These are phyloP conservation scores for Annona squamosa DNA, from an alignment of 164 flowering plant species.

Conservation along the genomic window DNA sequence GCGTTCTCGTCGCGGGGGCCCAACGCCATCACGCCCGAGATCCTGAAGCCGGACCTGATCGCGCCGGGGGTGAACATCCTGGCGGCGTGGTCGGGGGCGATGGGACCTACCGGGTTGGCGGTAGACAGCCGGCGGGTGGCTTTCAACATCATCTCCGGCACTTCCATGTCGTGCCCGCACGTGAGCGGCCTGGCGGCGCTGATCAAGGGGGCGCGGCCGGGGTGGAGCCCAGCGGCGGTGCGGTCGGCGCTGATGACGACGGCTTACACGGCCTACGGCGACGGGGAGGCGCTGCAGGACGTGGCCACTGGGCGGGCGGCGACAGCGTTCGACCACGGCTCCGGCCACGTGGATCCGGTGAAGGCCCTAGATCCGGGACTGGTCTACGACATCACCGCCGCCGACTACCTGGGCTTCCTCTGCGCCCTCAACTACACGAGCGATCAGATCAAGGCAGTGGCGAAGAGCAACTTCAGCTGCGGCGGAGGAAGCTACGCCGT, in stretches of 20 bases:
- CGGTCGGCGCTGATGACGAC: conserved; percentile 88
- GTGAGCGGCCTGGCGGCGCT: conserved; percentile 72
- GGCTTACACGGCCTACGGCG: conserved; percentile 45
- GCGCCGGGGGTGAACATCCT: conserved; percentile 88
- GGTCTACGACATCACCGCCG: conserved; percentile 56
- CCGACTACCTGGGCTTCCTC: conserved; percentile 63
- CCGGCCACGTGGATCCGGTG: conserved; percentile 76
- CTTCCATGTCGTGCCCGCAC: conserved; percentile 93
- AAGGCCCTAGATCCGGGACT: conserved; percentile 85
- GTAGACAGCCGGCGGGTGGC: conserved; percentile 43
- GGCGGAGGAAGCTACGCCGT: conserved; percentile 32
- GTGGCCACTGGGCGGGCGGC: conserved; percentile 48
- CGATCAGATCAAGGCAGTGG: conserved; percentile 25
- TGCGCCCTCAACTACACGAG: conserved; percentile 65
- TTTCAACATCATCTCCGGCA: conserved; percentile 79
- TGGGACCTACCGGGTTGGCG: conserved; percentile 52
- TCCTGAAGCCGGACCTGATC: conserved; percentile 83
- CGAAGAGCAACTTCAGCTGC: conserved; percentile 39
- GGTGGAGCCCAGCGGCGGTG: conserved; percentile 82
- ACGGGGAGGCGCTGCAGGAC: conserved; percentile 43
- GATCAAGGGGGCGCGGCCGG: conserved; percentile 61
- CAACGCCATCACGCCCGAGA: conserved; percentile 43
- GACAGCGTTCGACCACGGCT: conserved; percentile 72
- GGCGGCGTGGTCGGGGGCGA: conserved; percentile 71
- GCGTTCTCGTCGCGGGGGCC: conserved; percentile 85